A percentile compares a stretch with the other conserved stretches of the same genome.
phyloP scores from a whole-genome alignment of 257 asterid genomes.

The Datura wrightii region DNA sequence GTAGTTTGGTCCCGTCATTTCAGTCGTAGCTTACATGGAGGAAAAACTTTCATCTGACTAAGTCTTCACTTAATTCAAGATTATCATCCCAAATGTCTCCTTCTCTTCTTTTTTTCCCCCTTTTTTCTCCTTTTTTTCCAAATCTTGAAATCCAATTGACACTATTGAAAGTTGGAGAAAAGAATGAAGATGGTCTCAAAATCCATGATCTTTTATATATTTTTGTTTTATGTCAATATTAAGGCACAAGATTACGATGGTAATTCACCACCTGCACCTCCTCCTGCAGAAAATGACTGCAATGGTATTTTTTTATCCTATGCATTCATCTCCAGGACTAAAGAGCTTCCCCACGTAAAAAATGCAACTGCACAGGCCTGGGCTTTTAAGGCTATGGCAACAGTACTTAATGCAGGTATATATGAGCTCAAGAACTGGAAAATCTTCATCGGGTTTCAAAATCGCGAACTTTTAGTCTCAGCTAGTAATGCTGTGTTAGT shows the following conservation, averaged over 20 bases:
- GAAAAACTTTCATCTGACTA: slow-evolving; percentile 40
- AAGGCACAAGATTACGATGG: slow-evolving; percentile 39
- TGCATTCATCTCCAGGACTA: slow-evolving; percentile 40
- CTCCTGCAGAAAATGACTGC: slow-evolving; percentile 42
- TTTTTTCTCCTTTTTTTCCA: not conserved
- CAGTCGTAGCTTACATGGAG: slow-evolving; percentile 41
- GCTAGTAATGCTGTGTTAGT: slow-evolving; percentile 41
- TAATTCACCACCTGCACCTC: slow-evolving; percentile 18
- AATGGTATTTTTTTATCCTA: slow-evolving; percentile 52
- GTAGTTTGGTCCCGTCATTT: slow-evolving; percentile 42
- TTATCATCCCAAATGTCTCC: slow-evolving; percentile 35
- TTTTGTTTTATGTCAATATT: slow-evolving; percentile 31
- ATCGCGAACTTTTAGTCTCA: slow-evolving; percentile 49
- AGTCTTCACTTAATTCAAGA: slow-evolving; percentile 37
- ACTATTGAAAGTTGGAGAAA: not conserved
- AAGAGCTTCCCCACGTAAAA: slow-evolving; percentile 46
- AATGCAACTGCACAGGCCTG: slow-evolving; percentile 59
- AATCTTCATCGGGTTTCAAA: slow-evolving; percentile 51
- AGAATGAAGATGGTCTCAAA: slow-evolving; percentile 34
- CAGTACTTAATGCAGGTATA: slow-evolving; percentile 51
- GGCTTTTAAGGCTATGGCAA: slow-evolving; percentile 52
- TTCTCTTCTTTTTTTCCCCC: not conserved
- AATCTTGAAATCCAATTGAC: not conserved
- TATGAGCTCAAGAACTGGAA: slow-evolving; percentile 50
- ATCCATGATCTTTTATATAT: slow-evolving; percentile 23